Evolutionary conservation across 2,329 filamentous ascomycete species (phyloP), one percentile per base, ranked within the genome.

Genomic region (Exophiala xenobiotica): DNA sequence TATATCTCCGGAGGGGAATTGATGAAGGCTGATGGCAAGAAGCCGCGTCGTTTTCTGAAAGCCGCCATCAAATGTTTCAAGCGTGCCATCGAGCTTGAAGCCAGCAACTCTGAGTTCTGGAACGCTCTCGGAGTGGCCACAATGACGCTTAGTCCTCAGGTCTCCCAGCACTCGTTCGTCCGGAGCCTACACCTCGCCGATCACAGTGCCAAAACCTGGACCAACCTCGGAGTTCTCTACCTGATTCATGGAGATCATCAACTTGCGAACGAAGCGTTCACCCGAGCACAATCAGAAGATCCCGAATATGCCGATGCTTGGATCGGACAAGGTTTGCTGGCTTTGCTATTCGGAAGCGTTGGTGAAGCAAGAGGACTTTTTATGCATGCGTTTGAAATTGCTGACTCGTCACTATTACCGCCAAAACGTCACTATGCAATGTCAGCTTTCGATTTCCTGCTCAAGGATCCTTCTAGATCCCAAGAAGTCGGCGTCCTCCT

Each of bases 41-140:
- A 78, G 63, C 76, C 78, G 57, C 62, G 14, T 79, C 82, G 64
- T 79, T 90, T 90, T 60, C 75, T 93, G 40, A 91, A 87, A 67
- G 85, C 90, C 5, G 82, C 93, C 1, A 86, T 97, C 57, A 81
- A 85, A 48, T 93, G 89, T 63, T 97, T 99, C 78, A 99, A 99
- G 72, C 81, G 89, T 38, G 88, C 93, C 1, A 99, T 99, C 59
- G 93, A 97, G 70, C 78, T 96, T 1, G 95, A 99, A 69, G 88
- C 91, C 5, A 88, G 90, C 45, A 99, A 97, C 65, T 77, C 89
- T 0, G 92, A 97, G 61, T 97, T 97, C 68, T 99, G 93, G 93
- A 97, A 97, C 65, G 86, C 93, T 0, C 78, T 99, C 2, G 93
- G 92, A 43, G 89, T 97, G 3, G 90, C 88, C 20, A 96, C 93